phyloP scores from a whole-genome alignment of 441 rosid species.

The Pelargonium cotyledonis region DNA sequence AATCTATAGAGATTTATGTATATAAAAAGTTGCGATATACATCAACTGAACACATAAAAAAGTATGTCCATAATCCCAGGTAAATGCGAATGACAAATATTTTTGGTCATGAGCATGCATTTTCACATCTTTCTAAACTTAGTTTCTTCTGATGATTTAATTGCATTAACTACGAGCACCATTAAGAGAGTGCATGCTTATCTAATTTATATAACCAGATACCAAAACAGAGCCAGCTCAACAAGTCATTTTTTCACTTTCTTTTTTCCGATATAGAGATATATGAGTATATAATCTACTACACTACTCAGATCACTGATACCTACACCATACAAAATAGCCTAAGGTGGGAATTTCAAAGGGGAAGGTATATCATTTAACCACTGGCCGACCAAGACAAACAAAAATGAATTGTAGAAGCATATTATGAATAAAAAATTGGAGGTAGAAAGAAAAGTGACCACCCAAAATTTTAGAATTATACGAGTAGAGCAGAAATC shows the following conservation, averaged over 20 bases:
- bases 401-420: neutral
- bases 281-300: neutral
- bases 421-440: neutral
- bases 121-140: constrained; percentile 1
- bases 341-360: neutral
- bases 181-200: neutral
- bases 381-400: neutral
- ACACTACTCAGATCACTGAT: neutral
- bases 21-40: neutral
- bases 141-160: neutral
- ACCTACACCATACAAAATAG: neutral
- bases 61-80: neutral
- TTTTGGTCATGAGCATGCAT: neutral
- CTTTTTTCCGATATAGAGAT: neutral
- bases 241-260: neutral
- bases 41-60: neutral
- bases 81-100: neutral
- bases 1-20: neutral
- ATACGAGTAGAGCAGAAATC: neutral
- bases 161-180: neutral
- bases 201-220: neutral
- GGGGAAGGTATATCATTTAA: neutral
- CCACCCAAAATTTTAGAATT: neutral
- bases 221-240: constrained; percentile 4
- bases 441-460: neutral